Conservation (phyloP, 345 rosid genomes). For the Gossypium raimondii region DNA sequence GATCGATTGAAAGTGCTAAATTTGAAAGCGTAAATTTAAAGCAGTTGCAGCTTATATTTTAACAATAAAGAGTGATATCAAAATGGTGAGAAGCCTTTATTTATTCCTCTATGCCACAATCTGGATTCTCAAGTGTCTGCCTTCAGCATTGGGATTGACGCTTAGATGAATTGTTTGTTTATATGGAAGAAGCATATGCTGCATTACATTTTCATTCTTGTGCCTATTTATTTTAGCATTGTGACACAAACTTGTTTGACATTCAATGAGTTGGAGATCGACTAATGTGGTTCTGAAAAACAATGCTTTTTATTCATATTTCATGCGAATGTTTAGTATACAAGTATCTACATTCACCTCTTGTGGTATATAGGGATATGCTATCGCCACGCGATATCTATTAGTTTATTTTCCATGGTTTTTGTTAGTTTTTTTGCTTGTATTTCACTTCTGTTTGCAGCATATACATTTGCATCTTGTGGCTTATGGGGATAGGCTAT, state of each 20-base stretch:
- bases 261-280: not conserved
- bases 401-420: not conserved
- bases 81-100: not conserved
- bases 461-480: not conserved
- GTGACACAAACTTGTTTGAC: not conserved
- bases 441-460: too few species aligned
- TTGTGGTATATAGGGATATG: not conserved
- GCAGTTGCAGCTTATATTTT: not conserved
- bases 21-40: not conserved
- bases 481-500: not conserved
- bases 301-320: not conserved
- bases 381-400: not conserved
- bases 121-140: not conserved
- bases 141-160: not conserved
- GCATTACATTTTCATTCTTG: not conserved
- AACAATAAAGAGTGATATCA: not conserved
- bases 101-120: not conserved
- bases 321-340: not conserved
- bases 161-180: not conserved
- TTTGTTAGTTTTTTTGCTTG: not conserved
- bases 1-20: not conserved
- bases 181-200: not conserved
- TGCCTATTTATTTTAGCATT: not conserved
- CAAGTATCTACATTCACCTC: not conserved
- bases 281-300: not conserved